These are phyloP conservation scores for Volvariella volvacea DNA, from an alignment of 1,284 basidiomycete genomes.

Conservation along the genomic window DNA sequence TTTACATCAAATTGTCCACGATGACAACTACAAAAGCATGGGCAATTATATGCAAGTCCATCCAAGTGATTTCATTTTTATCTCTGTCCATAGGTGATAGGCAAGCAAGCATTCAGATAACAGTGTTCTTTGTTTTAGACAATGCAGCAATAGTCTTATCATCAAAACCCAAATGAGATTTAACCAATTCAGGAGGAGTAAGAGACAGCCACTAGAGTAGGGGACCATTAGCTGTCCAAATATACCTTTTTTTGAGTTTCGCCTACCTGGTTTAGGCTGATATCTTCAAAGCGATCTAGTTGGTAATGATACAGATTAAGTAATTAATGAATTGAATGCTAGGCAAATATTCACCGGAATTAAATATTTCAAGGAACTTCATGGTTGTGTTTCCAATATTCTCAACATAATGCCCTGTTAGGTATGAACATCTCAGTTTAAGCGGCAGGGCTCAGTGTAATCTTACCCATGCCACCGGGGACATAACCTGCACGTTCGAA, in stretches of 20 bases:
- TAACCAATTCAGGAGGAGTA: no score
- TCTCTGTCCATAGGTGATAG: no score
- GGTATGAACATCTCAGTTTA: no score
- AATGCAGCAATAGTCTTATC: slow-evolving; percentile 40
- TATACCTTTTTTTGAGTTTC: no score
- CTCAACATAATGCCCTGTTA: slow-evolving; percentile 70
- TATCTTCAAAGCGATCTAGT: slow-evolving; percentile 55
- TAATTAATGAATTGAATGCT: neutral
- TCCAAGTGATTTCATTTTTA: no score
- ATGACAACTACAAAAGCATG: no score
- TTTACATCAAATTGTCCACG: no score
- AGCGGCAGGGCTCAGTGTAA: no score
- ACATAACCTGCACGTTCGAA: slow-evolving; percentile 44
- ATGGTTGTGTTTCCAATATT: slow-evolving; percentile 62
- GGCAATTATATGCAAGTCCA: no score
- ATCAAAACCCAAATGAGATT: slow-evolving; percentile 51
- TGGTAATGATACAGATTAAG: no score
- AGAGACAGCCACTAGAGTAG: slow-evolving; percentile 43
- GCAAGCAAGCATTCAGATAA: no score
- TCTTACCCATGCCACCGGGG: slow-evolving; percentile 49
- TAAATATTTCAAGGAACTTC: slow-evolving; percentile 61
- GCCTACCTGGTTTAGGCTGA: slow-evolving; percentile 60
- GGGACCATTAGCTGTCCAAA: no score
- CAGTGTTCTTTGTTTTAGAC: neutral
- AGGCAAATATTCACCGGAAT: slow-evolving; percentile 24